phyloP scores from a whole-genome alignment of 148 eudicot genomes.

The Rhododendron ferrugineum region DNA sequence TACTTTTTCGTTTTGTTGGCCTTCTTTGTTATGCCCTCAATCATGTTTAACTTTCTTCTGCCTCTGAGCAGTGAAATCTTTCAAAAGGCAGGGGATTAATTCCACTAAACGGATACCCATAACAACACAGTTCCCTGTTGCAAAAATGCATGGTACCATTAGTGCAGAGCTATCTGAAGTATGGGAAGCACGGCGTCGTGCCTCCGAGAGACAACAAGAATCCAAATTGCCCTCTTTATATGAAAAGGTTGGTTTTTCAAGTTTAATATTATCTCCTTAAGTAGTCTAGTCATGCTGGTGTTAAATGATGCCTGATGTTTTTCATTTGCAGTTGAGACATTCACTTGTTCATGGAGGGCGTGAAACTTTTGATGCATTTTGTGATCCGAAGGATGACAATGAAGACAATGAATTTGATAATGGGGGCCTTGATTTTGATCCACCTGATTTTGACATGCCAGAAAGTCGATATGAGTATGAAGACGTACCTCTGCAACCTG shows the following conservation, averaged over 20 bases:
- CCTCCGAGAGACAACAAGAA: slow-evolving; percentile 28
- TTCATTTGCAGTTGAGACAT: slow-evolving; percentile 60
- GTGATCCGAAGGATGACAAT: slow-evolving; percentile 29
- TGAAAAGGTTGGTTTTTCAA: slow-evolving; percentile 25
- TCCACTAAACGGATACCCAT: slow-evolving; percentile 24
- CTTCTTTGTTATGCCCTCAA: slow-evolving; percentile 9
- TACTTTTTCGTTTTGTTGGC: neutral
- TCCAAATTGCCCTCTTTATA: slow-evolving; percentile 50
- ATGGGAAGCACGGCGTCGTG: slow-evolving; percentile 47
- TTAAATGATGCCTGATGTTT: slow-evolving; percentile 18
- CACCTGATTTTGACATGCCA: slow-evolving; percentile 69
- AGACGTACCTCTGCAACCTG: slow-evolving; percentile 32
- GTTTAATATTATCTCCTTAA: slow-evolving; percentile 6
- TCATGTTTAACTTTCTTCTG: slow-evolving; percentile 5
- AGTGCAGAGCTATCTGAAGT: slow-evolving; percentile 49
- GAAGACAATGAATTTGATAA: slow-evolving; percentile 41
- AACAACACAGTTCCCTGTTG: slow-evolving; percentile 61
- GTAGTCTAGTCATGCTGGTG: neutral
- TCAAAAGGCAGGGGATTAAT: slow-evolving; percentile 24
- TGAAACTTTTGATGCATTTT: slow-evolving; percentile 28
- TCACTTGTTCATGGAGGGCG: slow-evolving; percentile 51
- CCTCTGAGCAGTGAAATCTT: slow-evolving; percentile 50
- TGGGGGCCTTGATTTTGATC: slow-evolving; percentile 45
- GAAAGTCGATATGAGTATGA: slow-evolving; percentile 46
- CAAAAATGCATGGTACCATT: slow-evolving; percentile 57